Conservation (phyloP, 495 filamentous ascomycete genomes). For the Xylaria longipes region DNA sequence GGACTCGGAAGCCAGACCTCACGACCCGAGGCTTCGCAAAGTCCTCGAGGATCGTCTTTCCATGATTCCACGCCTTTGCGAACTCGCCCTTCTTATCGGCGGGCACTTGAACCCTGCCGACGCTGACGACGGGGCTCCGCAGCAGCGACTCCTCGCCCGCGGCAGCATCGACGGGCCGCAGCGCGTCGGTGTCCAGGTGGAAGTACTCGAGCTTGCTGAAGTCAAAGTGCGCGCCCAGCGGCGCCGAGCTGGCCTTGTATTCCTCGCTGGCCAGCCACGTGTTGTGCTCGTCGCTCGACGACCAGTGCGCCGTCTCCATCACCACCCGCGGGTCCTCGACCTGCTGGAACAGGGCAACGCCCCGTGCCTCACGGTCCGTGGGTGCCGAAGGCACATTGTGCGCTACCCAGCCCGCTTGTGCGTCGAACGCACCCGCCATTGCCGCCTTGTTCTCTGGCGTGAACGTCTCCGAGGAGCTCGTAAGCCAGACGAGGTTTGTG, state of each 20-base stretch:
- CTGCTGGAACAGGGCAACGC: slow-evolving; percentile 49
- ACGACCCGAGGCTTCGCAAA: slow-evolving; percentile 48
- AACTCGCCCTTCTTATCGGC: slow-evolving; percentile 49
- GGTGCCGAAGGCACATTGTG: slow-evolving; percentile 38
- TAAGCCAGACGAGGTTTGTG: slow-evolving; percentile 61
- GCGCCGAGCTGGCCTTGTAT: slow-evolving; percentile 36
- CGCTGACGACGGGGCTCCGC: slow-evolving; percentile 50
- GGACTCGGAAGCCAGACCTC: slow-evolving; percentile 56
- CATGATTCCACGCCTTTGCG: slow-evolving; percentile 46
- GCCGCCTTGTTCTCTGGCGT: slow-evolving; percentile 35
- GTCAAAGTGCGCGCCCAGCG: slow-evolving; percentile 34
- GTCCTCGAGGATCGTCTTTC: slow-evolving; percentile 47
- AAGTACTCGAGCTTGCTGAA: slow-evolving; percentile 47
- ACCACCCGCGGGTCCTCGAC: slow-evolving; percentile 53
- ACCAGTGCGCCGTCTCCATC: slow-evolving; percentile 61
- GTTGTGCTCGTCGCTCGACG: slow-evolving; percentile 52
- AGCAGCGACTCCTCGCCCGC: slow-evolving; percentile 38
- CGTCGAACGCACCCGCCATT: slow-evolving; percentile 33
- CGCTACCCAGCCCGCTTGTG: slow-evolving; percentile 49
- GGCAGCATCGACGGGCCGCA: slow-evolving; percentile 43
- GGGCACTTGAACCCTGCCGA: slow-evolving; percentile 53
- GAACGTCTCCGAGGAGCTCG: slow-evolving; percentile 35
- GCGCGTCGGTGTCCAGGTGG: slow-evolving; percentile 48
- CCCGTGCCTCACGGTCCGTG: slow-evolving; percentile 29
- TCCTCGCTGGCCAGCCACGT: slow-evolving; percentile 54